phyloP scores from a whole-genome alignment of 306 rosid species.

The cucumber (Cucumis sativus) region DNA sequence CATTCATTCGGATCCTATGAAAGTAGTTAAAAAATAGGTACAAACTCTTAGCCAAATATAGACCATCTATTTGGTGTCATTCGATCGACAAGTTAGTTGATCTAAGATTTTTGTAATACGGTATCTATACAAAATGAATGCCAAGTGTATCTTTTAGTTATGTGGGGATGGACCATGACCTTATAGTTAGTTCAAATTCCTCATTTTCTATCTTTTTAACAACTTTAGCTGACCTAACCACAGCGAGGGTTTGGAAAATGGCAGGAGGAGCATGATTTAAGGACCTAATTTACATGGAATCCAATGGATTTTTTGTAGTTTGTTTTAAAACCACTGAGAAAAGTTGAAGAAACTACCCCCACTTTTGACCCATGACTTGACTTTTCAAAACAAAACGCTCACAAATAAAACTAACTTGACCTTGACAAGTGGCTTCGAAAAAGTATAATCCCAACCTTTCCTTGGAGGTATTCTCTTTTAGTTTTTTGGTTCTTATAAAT shows the following conservation, averaged over 20 bases:
- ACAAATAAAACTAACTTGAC: not conserved
- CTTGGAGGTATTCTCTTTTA: not conserved
- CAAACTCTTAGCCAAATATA: not conserved
- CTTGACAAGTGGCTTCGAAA: not conserved
- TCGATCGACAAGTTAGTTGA: not conserved
- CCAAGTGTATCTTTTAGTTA: not conserved
- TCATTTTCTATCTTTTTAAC: not conserved
- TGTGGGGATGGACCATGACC: not conserved
- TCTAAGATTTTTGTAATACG: not conserved
- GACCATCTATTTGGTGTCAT: not conserved
- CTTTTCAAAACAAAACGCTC: not conserved
- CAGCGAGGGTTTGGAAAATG: not conserved
- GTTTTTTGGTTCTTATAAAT: not conserved
- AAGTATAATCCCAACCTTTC: not conserved
- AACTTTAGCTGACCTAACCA: conserved; percentile 1
- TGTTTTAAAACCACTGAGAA: not conserved
- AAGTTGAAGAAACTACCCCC: not conserved
- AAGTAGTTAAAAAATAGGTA: not conserved
- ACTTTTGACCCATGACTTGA: not conserved
- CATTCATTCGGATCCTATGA: conserved; percentile 27
- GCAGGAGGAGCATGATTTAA: not conserved
- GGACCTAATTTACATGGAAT: conserved; percentile 2
- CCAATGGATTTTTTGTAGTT: not conserved
- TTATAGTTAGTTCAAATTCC: not conserved
- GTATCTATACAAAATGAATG: not conserved